These are phyloP conservation scores for Wakefieldia striispora DNA, from an alignment of 768 basidiomycete species.

Conservation along the genomic window DNA sequence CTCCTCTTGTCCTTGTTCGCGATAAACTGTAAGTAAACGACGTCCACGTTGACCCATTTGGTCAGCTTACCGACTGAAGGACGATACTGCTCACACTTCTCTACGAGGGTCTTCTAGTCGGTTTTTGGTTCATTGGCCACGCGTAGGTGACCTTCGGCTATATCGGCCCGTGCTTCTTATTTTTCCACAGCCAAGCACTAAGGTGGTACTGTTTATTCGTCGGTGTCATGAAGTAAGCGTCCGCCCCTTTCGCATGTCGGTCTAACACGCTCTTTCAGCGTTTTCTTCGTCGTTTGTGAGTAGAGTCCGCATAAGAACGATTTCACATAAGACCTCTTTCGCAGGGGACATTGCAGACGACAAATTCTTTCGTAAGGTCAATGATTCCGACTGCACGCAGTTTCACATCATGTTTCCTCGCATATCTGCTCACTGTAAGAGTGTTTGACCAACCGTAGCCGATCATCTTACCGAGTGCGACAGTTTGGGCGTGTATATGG, in stretches of 20 bases:
- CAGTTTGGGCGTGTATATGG: constrained; percentile 88
- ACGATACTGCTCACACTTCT: constrained; percentile 80
- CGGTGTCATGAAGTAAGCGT: constrained; percentile 78
- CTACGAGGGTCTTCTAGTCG: constrained; percentile 85
- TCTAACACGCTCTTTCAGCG: constrained; percentile 38
- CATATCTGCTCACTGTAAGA: constrained; percentile 68
- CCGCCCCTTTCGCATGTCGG: constrained; percentile 6
- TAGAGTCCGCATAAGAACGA: constrained; percentile 5
- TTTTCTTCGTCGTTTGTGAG: constrained; percentile 86
- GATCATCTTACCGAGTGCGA: constrained; percentile 1
- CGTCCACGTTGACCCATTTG: not conserved
- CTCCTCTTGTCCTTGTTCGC: constrained; percentile 81
- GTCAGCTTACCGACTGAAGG: constrained; percentile 40
- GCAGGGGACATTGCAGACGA: constrained; percentile 94
- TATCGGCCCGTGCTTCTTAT: constrained; percentile 9
- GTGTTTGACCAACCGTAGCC: not conserved
- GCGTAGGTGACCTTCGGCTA: constrained; percentile 49
- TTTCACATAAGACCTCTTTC: constrained; percentile 1
- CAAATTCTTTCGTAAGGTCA: constrained; percentile 90
- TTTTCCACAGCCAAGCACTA: constrained; percentile 58
- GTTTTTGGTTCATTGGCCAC: constrained; percentile 95
- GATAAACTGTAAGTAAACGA: constrained; percentile 74
- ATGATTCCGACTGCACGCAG: constrained; percentile 92
- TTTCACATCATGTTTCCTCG: constrained; percentile 73
- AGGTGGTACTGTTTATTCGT: constrained; percentile 83